phyloP scores from a whole-genome alignment of 129 eudicot species.

The Kitagawia praeruptora region DNA sequence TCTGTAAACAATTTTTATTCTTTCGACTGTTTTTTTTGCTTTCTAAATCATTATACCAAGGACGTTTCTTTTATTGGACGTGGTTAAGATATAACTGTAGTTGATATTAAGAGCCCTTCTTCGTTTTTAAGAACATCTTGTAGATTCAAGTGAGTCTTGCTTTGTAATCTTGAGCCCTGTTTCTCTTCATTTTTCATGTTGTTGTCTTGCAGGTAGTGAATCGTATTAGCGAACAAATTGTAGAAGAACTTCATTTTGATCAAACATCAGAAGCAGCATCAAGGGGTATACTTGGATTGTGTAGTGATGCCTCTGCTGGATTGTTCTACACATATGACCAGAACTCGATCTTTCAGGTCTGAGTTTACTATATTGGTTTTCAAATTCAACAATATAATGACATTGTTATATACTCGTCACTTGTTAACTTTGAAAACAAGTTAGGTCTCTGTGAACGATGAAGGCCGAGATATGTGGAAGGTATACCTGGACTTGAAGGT shows the following conservation, averaged over 20 bases:
- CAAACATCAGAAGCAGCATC: constrained; percentile 75
- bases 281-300: constrained; percentile 74
- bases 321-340: constrained; percentile 94
- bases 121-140: neutral
- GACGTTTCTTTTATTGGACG: neutral
- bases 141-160: neutral
- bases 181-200: neutral
- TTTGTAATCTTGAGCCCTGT: neutral
- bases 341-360: constrained; percentile 85
- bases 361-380: neutral
- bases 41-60: neutral
- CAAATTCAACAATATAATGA: neutral
- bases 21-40: neutral
- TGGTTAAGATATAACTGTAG: neutral
- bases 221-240: constrained; percentile 88
- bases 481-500: constrained; percentile 77
- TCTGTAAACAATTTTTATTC: constrained; percentile 4
- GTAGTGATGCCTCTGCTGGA: constrained; percentile 98
- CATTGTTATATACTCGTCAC: neutral
- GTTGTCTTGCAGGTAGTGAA: constrained; percentile 60
- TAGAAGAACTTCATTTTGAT: constrained; percentile 86
- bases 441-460: constrained; percentile 91
- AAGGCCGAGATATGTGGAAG: constrained; percentile 99
- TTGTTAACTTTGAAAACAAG: constrained; percentile 16
- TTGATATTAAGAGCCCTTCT: neutral